Base-by-base conservation (phyloP, 768 basidiomycete species). In the Lentinula lateritia region DNA sequence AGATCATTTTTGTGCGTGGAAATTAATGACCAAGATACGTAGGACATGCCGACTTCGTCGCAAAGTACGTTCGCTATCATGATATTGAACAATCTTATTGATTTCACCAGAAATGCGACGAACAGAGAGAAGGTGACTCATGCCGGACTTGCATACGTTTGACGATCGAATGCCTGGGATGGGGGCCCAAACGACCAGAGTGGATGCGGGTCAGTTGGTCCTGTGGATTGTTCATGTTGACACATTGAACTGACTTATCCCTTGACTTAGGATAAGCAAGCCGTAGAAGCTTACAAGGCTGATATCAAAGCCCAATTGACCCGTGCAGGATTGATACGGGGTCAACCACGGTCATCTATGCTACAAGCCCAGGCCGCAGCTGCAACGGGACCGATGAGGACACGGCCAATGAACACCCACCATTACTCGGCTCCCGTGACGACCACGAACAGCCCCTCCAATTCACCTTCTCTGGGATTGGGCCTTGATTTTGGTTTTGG, bases 1-100 rank as follows among this genome's bases (percentile, higher is more conserved):
- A 42, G 18, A 55, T 60, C 52, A 54, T 54, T 62, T 52, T 64
- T 62, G 62, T 50, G 62, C 61, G 50, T 50, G 59, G 62, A 58
- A 60, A 54, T 43, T 58, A 46, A 54, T 61, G 58, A 65, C 61
- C 62, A 55, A 35, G 16, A 35, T 60, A 43, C 61, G 18, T 64
- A 93, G 91, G 91, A 93, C 91, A 56, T 93, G 91, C 74, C 84
- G 91, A 34, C 75, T 93, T 48, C 84, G 91, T 64, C 81, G 91
- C 76, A 93, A 92, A 80, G 90, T 92, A 67, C 9, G 59, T 60
- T 34, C 9, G 6, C 18, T 10, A 13, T 34, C 53, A 20, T 42
- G 23, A 48, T 61, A 34, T 39, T 36, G 35, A 61, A 20, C 64
- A 53, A 62, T 7, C 45, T 34, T 50, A 52, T 62, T 63, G 58